These are phyloP conservation scores for Xerophyta viscosa DNA, from an alignment of 106 monocot species.

Conservation along the genomic window DNA sequence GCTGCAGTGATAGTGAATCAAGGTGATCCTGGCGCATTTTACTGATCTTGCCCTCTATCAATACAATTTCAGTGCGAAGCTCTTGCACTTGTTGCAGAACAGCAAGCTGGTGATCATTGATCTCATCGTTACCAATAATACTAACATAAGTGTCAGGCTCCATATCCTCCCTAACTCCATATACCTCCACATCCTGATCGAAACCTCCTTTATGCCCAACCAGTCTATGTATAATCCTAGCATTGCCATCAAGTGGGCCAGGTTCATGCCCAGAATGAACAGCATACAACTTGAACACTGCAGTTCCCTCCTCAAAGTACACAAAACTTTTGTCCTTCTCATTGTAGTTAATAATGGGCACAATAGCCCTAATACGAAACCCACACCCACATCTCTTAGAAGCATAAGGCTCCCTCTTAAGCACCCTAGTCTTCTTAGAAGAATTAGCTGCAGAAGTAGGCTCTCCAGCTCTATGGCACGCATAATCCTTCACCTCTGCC, in stretches of 20 bases:
- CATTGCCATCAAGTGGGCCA: conserved; percentile 88
- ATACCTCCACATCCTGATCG: conserved; percentile 38
- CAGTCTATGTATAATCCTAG: conserved; percentile 81
- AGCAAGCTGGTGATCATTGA: conserved; percentile 22
- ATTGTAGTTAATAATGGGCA: conserved; percentile 90
- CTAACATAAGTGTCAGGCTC: conserved; percentile 48
- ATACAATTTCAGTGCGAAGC: conserved; percentile 35
- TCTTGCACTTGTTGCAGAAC: conserved; percentile 72
- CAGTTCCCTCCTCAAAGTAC: conserved; percentile 87
- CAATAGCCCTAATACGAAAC: conserved; percentile 89
- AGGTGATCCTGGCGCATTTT: conserved; percentile 49
- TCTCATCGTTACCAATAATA: conserved; percentile 36
- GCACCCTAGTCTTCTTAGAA: conserved; percentile 52
- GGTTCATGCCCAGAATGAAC: conserved; percentile 97
- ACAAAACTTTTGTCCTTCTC: conserved; percentile 98
- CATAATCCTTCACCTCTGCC: conserved; percentile 99
- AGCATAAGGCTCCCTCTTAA: conserved; percentile 93
- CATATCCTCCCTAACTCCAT: conserved; percentile 73
- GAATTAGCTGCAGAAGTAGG: conserved; percentile 45
- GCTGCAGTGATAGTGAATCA: conserved; percentile 22
- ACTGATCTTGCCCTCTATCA: conserved; percentile 58
- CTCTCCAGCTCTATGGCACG: conserved; percentile 93
- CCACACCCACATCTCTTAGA: conserved; percentile 97
- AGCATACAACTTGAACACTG: conserved; percentile 93
- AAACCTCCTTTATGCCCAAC: conserved; percentile 75